Base-by-base conservation (phyloP, 768 basidiomycete species). In the Pleurotus cornucopiae region DNA sequence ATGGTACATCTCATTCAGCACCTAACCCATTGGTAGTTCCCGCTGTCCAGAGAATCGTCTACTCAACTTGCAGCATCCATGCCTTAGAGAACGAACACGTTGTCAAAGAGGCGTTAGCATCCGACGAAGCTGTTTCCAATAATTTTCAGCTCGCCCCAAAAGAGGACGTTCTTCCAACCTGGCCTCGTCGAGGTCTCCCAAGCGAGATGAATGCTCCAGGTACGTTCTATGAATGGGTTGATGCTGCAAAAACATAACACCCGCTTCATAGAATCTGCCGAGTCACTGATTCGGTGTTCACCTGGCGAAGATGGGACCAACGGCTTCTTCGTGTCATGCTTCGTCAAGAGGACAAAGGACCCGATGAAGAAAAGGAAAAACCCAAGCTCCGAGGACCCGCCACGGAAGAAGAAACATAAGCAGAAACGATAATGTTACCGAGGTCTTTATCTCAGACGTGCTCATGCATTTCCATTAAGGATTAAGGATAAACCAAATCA, bases 311-410 rank as follows among this genome's bases (percentile, higher is more conserved):
- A 98, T 64, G 83, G 81, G 38, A 94, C 91, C 11, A 98, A 98
- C 64, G 97, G 97, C 0, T 99, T 99, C 75, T 99, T 99, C 63
- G 95, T 99, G 20, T 86, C 91, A n/a, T 97, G 90, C 68, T 94
- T 98, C 67, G 74, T 92, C 26, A 74, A 67, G 58, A 18, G 46
- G 46, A n/a, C 37, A 21, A 45, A 25, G 34, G n/a, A 26, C 41
- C 57, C 49, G 59, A 64, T 45, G 55, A 58, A 62, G 61, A 64
- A 49, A 66, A 66, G 48, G 64, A 60, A 52, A 57, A 58, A 61
- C 56, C 55, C 58, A 56, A 55, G 64, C 59, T 57, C 55, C 30
- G 63, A 49, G 46, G 23, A 49, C 16, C 44, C 12, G 46, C 37
- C 57, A 21, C 57, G 47, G 51, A 57, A 63, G 47, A 62, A 66